Evolutionary conservation across 2,329 filamentous ascomycete species (phyloP).

Genomic region (Stachybotrys chartarum): DNA sequence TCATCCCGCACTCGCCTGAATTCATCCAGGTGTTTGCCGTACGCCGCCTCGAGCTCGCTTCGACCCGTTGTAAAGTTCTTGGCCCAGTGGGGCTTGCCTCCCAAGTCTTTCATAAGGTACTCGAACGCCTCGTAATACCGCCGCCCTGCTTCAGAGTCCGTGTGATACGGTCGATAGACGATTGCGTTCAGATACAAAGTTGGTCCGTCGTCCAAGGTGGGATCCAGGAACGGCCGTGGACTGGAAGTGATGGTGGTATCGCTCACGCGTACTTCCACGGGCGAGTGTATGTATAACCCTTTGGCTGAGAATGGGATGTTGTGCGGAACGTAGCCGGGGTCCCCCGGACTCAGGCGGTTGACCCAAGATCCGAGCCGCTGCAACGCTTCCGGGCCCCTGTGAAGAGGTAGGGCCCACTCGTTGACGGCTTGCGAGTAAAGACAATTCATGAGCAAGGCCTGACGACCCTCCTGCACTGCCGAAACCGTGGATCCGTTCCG

Average conservation of each 20-base stretch:
- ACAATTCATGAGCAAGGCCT: slow-evolving; percentile 90
- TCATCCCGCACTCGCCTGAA: slow-evolving; percentile 64
- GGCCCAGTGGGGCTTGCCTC: slow-evolving; percentile 81
- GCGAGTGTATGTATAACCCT: slow-evolving; percentile 79
- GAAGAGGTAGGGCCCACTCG: slow-evolving; percentile 89
- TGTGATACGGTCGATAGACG: slow-evolving; percentile 73
- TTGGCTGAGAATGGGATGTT: slow-evolving; percentile 75
- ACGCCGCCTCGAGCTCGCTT: slow-evolving; percentile 57
- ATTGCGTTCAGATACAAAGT: slow-evolving; percentile 88
- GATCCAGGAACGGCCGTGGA: slow-evolving; percentile 54
- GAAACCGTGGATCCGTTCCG: slow-evolving; percentile 56
- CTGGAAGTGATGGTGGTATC: slow-evolving; percentile 48
- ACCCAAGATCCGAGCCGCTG: slow-evolving; percentile 81
- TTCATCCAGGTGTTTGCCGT: slow-evolving; percentile 57
- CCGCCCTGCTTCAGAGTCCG: slow-evolving; percentile 66
- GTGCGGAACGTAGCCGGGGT: slow-evolving; percentile 56
- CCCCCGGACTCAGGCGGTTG: slow-evolving; percentile 52
- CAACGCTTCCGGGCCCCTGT: slow-evolving; percentile 81
- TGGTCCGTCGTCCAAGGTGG: slow-evolving; percentile 58
- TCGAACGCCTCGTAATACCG: slow-evolving; percentile 88
- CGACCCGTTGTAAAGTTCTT: slow-evolving; percentile 72
- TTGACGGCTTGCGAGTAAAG: slow-evolving; percentile 98
- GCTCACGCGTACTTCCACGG: slow-evolving; percentile 81
- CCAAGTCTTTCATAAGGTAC: slow-evolving; percentile 80
- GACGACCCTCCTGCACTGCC: slow-evolving; percentile 73